phyloP scores from a whole-genome alignment of 2,329 filamentous ascomycete genomes.

The Hypoxylon sp. region DNA sequence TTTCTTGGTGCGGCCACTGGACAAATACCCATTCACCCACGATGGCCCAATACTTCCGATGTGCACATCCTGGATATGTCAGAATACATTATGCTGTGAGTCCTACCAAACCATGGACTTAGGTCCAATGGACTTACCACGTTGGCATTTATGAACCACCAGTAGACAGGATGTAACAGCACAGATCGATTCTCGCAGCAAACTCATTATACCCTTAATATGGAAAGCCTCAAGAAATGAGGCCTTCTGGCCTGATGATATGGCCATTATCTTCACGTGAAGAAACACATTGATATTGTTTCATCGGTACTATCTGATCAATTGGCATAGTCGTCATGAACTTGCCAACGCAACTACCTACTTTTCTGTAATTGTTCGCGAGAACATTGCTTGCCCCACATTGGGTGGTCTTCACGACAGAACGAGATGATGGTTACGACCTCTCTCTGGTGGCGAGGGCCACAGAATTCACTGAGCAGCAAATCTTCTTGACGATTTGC shows the following conservation, averaged over 20 bases:
- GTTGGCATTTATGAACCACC: conserved; percentile 30
- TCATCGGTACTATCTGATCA: conserved; percentile 4
- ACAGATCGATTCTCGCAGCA: conserved; percentile 4
- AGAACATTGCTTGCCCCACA: conserved; percentile 7
- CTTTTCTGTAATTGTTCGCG: conserved; percentile 20
- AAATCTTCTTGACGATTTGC: conserved; percentile 22
- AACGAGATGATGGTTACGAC: conserved; percentile 10
- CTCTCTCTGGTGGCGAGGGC: conserved; percentile 13
- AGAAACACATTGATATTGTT: conserved; percentile 10
- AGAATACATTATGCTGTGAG: conserved; percentile 26
- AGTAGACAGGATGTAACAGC: conserved; percentile 21
- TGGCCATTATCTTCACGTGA: neutral
- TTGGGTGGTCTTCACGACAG: conserved; percentile 17
- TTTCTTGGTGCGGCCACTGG: conserved; percentile 36
- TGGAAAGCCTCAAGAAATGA: conserved; percentile 8
- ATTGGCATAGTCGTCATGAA: conserved; percentile 10
- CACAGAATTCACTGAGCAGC: conserved; percentile 7
- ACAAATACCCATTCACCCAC: conserved; percentile 17
- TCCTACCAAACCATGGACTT: conserved; percentile 30
- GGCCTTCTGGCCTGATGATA: conserved; percentile 8
- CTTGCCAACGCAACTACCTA: conserved; percentile 8
- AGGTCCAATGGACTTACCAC: conserved; percentile 26
- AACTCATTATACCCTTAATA: conserved; percentile 9
- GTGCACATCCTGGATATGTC: conserved; percentile 41
- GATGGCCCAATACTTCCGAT: conserved; percentile 15